phyloP scores from a whole-genome alignment of 805 yeast genomes.

The Lipomyces yamadae region DNA sequence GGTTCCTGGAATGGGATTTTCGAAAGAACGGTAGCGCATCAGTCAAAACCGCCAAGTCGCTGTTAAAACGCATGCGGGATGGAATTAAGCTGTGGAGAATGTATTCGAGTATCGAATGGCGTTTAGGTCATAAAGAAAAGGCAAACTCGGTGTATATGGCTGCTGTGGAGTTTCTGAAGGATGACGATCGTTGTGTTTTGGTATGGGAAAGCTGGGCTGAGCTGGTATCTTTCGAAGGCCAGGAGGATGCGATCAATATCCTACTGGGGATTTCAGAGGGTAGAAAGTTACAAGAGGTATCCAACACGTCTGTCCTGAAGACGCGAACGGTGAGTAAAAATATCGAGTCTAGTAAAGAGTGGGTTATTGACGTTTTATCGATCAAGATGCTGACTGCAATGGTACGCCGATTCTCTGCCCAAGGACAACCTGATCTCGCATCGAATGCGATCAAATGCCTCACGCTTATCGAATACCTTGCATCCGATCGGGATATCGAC shows the following conservation, averaged over 20 bases:
- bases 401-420: constrained; percentile 4
- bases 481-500: constrained; percentile 2
- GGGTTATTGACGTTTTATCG: not conserved
- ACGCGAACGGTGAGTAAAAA: not conserved
- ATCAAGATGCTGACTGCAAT: not conserved
- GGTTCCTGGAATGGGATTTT: constrained; percentile 19
- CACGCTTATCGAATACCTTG: constrained; percentile 12
- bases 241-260: constrained; percentile 7
- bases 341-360: not conserved
- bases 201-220: constrained; percentile 24
- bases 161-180: constrained; percentile 11
- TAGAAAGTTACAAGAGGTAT: not conserved
- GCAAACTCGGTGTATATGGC: constrained; percentile 15
- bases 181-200: constrained; percentile 7
- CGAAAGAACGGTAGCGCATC: not conserved
- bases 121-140: constrained; percentile 10
- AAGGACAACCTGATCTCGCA: constrained; percentile 9
- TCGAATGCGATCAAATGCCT: constrained; percentile 21
- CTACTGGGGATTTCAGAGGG: constrained; percentile 11
- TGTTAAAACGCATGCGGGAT: constrained; percentile 16
- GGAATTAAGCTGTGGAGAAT: constrained; percentile 22
- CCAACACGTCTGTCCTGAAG: constrained; percentile 4
- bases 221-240: not conserved
- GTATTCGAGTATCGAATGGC: constrained; percentile 23
- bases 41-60: constrained; percentile 11